A percentile compares a stretch with the other conserved stretches of the same genome.
These are phyloP conservation scores for Lasiodiplodia theobromae DNA, from an alignment of 2,329 filamentous ascomycete genomes.

Conservation along the genomic window DNA sequence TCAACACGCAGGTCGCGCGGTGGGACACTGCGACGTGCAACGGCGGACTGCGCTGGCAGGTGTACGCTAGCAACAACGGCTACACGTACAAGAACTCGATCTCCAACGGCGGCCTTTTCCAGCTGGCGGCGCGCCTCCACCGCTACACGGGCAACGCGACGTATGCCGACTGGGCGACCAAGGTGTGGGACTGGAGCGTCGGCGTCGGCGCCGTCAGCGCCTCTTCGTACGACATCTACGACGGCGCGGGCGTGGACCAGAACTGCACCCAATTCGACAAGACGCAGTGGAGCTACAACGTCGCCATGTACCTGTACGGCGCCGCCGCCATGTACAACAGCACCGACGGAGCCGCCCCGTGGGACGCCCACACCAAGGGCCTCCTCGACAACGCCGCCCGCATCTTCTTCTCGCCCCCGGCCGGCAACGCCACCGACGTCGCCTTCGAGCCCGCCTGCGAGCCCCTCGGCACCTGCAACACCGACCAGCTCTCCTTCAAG, in stretches of 20 bases:
- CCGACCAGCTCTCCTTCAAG: slow-evolving; percentile 57
- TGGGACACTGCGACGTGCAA: slow-evolving; percentile 73
- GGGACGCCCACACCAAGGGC: slow-evolving; percentile 63
- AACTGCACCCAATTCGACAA: slow-evolving; percentile 54
- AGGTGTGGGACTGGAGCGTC: slow-evolving; percentile 64
- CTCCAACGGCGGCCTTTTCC: slow-evolving; percentile 65
- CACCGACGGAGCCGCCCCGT: slow-evolving; percentile 64
- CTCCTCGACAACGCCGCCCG: slow-evolving; percentile 61
- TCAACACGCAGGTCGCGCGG: slow-evolving; percentile 75
- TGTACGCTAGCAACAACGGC: slow-evolving; percentile 78
- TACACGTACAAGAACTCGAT: slow-evolving; percentile 66
- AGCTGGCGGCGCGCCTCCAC: slow-evolving; percentile 71
- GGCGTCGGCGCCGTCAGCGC: slow-evolving; percentile 62
- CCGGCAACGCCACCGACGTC: slow-evolving; percentile 57
- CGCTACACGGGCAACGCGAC: slow-evolving; percentile 81
- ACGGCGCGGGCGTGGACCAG: slow-evolving; percentile 51
- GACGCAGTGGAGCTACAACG: slow-evolving; percentile 57
- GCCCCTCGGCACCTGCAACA: slow-evolving; percentile 53
- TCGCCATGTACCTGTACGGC: slow-evolving; percentile 54
- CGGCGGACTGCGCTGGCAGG: slow-evolving; percentile 86
- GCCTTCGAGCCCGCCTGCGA: slow-evolving; percentile 60
- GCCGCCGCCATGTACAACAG: slow-evolving; percentile 56
- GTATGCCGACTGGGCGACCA: slow-evolving; percentile 78
- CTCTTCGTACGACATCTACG: slow-evolving; percentile 50
- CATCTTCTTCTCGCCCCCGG: slow-evolving; percentile 61